Base-by-base conservation (phyloP, 331 rosid genomes). In the Cydonia oblonga region DNA sequence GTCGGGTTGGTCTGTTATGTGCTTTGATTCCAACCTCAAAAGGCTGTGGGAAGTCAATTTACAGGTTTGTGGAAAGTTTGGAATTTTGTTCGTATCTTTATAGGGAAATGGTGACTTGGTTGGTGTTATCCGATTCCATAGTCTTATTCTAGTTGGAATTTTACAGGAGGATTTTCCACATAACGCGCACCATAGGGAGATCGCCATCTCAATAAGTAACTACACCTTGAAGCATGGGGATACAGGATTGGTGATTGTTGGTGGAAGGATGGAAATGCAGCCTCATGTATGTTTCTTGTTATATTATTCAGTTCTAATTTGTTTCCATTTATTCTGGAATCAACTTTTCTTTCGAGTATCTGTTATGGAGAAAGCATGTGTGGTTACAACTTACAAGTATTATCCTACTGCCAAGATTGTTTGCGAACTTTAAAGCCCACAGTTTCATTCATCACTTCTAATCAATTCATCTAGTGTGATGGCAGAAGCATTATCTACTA, bases 191-290 rank as follows among this genome's bases (percentile, higher is more conserved):
- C 97, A 91, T 60, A 87, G 97, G 88, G 99, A 91, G 85, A 86
- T 91, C 68, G 59, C 99, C 12, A 95, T 95, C 76, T 91, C 96
- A 8, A 71, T 95, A 58, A 91, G 85, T 86, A 91, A 90, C 82
- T 95, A 95, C 81, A 88, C 97, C 40, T 82, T 95, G 42, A 90
- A 79, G 86, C 99, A 91, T 82, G 99, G 97, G 68, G 99, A 95
- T 83, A 64, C 93, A 9, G 97, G 99, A 72, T 83, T 95, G 86
- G 80, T 95, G 80, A 88, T 95, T 80, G 88, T 95, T 76, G 99
- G 97, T 73, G 99, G 96, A 66, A 90, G 99, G 78, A 90, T 95
- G 99, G 99, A 95, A 86, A 81, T 90, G 85, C 96, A 90, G 84
- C 86, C 96, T 68, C 96, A 91, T 79, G 99, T 95, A 90, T 78